Percentiles rank a stretch among this genome's conserved stretches.
Conservation (phyloP, 805 yeast genomes). For the Geotrichum ghanense region DNA sequence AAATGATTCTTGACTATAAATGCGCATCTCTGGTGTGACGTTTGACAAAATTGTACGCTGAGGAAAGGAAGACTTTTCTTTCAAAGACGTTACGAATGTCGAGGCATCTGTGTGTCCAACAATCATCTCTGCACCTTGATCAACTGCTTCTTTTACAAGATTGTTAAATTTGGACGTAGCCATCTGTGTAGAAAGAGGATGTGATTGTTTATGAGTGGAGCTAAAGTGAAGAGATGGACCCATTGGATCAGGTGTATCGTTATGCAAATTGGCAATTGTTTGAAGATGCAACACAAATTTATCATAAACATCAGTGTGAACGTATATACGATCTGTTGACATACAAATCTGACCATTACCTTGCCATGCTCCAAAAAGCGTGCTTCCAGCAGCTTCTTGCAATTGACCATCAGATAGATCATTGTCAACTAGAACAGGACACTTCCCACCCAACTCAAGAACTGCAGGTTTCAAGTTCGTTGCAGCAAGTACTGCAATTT, state of each 20-base stretch:
- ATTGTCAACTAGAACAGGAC: constrained; percentile 64
- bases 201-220: neutral
- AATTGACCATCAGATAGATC: constrained; percentile 44
- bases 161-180: constrained; percentile 9
- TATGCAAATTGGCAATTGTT: neutral
- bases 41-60: constrained; percentile 23
- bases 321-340: constrained; percentile 72
- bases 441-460: constrained; percentile 80
- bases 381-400: constrained; percentile 44
- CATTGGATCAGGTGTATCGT: neutral
- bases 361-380: constrained; percentile 59
- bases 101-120: constrained; percentile 59
- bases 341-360: constrained; percentile 83
- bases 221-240: neutral
- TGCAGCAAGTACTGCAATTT: constrained; percentile 61
- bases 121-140: constrained; percentile 55
- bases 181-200: constrained; percentile 2
- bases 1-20: constrained; percentile 66
- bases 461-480: constrained; percentile 65
- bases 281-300: constrained; percentile 41
- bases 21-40: constrained; percentile 42
- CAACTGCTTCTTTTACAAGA: constrained; percentile 47
- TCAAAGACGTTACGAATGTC: constrained; percentile 33
- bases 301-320: constrained; percentile 59
- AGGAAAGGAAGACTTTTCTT: constrained; percentile 42